These are phyloP conservation scores for Cucurbita maxima DNA, from an alignment of 306 rosid genomes.

Conservation along the genomic window DNA sequence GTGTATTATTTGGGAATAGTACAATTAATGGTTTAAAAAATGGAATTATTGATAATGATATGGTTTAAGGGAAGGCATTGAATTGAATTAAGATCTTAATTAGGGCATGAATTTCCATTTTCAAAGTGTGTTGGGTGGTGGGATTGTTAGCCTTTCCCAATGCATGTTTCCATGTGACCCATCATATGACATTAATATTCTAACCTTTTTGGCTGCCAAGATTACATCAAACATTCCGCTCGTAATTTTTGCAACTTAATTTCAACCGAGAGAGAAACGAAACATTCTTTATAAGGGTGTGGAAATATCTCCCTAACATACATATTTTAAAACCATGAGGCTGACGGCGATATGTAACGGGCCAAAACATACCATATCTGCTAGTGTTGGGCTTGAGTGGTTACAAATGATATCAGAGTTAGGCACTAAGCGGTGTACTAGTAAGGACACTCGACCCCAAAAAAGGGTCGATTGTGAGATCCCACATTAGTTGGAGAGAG, in stretches of 20 bases:
- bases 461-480: too few relatives aligned
- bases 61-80: neutral
- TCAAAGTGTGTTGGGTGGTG: constrained; percentile 9
- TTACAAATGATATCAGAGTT: too few relatives aligned
- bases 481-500: too few relatives aligned
- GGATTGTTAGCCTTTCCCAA: constrained; percentile 1
- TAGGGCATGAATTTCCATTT: neutral
- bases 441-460: too few relatives aligned
- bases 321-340: too few relatives aligned
- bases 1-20: neutral
- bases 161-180: constrained; percentile 32
- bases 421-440: too few relatives aligned
- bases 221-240: constrained; percentile 5
- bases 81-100: neutral
- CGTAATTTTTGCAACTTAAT: neutral
- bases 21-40: neutral
- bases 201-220: neutral
- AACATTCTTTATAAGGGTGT: too few relatives aligned
- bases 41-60: neutral
- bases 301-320: too few relatives aligned
- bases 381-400: too few relatives aligned
- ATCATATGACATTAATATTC: neutral
- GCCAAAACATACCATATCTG: too few relatives aligned
- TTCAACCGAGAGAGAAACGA: too few relatives aligned
- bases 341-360: too few relatives aligned